Base-by-base conservation (phyloP, 2,329 filamentous ascomycete species). In the Zymoseptoria brevis region DNA sequence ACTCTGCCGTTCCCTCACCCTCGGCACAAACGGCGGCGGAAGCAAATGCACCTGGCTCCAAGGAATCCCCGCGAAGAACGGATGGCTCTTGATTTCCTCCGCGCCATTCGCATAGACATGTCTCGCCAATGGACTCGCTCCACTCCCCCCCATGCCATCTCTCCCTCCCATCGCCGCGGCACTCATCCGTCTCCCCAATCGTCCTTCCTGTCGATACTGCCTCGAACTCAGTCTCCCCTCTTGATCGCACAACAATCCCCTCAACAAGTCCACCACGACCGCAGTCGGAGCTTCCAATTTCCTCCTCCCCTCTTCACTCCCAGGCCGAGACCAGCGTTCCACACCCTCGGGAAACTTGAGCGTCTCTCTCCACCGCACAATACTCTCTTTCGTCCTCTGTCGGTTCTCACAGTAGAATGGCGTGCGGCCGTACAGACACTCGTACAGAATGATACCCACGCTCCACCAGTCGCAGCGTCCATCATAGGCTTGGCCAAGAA, bases 391-490 rank as follows among this genome's bases (percentile, higher is more conserved):
- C 2, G 92, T 97, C 65, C 88, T 83, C 60, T 90, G 85, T 8
- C 92, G 83, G 51, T 90, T 87, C 53, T 93, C 88, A 16, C 88
- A 85, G 56, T 92, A 83, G 72, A 97, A 97, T 0, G 93, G 93
- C 0, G 93, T 96, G 62, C 87, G 88, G 0, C 93, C 93, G 71
- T 94, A 97, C 1, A 97, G 79, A 69, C 93, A 96, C 80, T 97
- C 93, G 69, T 90, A 97, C 58, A 97, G 75, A 70, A 97, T 96
- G 70, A 97, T 86, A 56, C 91, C 93, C 67, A 97, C 84, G 75
- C 92, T 96, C 93, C 89, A 97, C 90, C 83, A 97, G 75, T 97
- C 93, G 75, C 93, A 97, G 69, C 93, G 83, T 29, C 89, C 93
- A 75, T 97, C 94, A 73, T 97, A 97, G 45, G 81, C 77, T 54